Evolutionary conservation across 768 basidiomycete genomes (phyloP).

Genomic region (Plicaturopsis crispa): DNA sequence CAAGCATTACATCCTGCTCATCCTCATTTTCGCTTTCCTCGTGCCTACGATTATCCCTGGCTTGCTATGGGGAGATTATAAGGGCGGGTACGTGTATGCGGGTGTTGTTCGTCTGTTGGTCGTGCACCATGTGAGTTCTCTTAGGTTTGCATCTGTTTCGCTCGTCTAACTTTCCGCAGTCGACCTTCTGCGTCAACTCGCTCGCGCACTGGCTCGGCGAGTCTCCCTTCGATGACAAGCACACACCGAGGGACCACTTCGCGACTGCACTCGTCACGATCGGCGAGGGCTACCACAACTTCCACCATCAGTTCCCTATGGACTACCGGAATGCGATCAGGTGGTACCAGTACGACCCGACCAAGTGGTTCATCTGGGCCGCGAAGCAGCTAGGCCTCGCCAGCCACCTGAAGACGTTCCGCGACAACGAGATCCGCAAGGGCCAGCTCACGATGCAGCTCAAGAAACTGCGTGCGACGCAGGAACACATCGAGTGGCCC

Average conservation of each 20-base stretch:
- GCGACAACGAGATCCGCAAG: conserved; percentile 71
- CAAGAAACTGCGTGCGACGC: conserved; percentile 74
- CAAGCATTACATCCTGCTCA: conserved; percentile 34
- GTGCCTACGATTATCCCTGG: conserved; percentile 42
- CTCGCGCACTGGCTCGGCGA: conserved; percentile 53
- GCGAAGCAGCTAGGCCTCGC: conserved; percentile 42
- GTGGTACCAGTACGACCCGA: conserved; percentile 85
- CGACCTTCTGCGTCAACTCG: conserved; percentile 53
- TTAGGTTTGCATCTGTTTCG: background rate
- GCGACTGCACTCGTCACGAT: conserved; percentile 46
- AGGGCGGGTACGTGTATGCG: conserved; percentile 45
- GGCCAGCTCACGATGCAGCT: conserved; percentile 93
- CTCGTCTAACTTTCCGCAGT: conserved; percentile 16
- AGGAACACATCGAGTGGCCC: conserved; percentile 78
- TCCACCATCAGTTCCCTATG: conserved; percentile 50
- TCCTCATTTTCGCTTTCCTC: conserved; percentile 34
- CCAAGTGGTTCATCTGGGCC: conserved; percentile 78
- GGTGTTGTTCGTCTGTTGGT: conserved; percentile 37
- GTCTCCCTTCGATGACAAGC: conserved; percentile 48
- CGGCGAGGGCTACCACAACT: conserved; percentile 87
- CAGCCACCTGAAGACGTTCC: conserved; percentile 56
- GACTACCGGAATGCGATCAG: conserved; percentile 13
- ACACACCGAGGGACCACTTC: conserved; percentile 41
- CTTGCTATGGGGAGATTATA: conserved; percentile 45
- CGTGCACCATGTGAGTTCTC: conserved; percentile 39